These are phyloP conservation scores for Psilocybe cubensis DNA, from an alignment of 768 basidiomycete genomes.

Conservation along the genomic window DNA sequence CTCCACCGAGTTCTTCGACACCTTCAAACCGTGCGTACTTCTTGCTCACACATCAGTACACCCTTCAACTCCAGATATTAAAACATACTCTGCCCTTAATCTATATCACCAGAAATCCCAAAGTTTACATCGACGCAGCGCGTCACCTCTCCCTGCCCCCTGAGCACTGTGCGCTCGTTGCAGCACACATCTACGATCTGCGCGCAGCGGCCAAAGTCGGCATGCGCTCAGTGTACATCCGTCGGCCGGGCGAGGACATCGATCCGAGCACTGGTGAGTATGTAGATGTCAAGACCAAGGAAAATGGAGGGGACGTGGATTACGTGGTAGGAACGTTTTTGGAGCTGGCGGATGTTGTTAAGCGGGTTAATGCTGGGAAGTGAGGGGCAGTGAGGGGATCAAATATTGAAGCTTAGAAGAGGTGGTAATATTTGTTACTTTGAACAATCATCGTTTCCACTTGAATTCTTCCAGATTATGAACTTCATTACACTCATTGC, in stretches of 20 bases:
- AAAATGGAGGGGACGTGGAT: conserved; percentile 63
- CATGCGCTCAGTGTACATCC: conserved; percentile 63
- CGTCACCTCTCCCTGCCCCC: conserved; percentile 54
- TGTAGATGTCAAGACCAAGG: conserved; percentile 42
- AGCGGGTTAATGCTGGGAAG: not conserved
- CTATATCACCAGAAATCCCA: conserved; percentile 47
- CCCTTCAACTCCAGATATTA: too few species aligned
- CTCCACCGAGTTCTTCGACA: conserved; percentile 61
- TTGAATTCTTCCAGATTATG: too few species aligned
- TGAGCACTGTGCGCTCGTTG: conserved; percentile 62
- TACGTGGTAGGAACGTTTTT: conserved; percentile 52
- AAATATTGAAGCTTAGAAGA: too few species aligned
- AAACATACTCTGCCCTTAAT: not conserved
- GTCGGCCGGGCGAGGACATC: conserved; percentile 49
- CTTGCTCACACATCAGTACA: not conserved
- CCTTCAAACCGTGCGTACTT: conserved; percentile 64
- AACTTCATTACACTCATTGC: too few species aligned
- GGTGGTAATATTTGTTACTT: too few species aligned
- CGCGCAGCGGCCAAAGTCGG: conserved; percentile 54
- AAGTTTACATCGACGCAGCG: conserved; percentile 52
- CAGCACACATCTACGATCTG: conserved; percentile 63
- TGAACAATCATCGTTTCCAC: too few species aligned
- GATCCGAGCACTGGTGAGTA: not conserved
- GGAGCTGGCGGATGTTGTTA: conserved; percentile 43
- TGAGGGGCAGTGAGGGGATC: too few species aligned